Base-by-base conservation (phyloP, 805 yeast genomes). In the Yamadazyma phyllophila region DNA sequence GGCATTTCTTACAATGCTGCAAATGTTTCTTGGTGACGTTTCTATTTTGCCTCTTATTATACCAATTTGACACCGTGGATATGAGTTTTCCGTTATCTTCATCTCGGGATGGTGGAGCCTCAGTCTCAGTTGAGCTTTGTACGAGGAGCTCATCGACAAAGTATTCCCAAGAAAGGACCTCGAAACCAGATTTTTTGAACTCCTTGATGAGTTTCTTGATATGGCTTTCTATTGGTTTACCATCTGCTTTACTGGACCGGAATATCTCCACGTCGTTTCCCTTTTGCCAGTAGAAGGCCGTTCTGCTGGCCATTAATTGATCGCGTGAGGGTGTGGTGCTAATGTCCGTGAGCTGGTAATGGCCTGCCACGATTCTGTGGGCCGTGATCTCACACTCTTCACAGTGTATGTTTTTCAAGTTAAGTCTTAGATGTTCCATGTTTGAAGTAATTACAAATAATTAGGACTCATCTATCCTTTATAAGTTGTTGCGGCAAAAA, bases 391-490 rank as follows among this genome's bases (percentile, higher is more conserved):
- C 76, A 54, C 87, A 82, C 32, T 74, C 76, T 2, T 63, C 65
- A 55, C 87, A 82, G 56, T 81, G 86, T 32, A 81, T 67, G 50
- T 82, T 81, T 3, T 63, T 66, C 32, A 80, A 51, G 15, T 45
- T 46, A 16, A 59, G 30, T 16, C 43, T 48, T 36, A 61, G 49
- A 40, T 51, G 57, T 35, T 62, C 60, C 64, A 63, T 62, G n/a
- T 2, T 20, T 17, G 7, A 31, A n/a, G 13, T n/a, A 33, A 26
- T 30, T 9, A 26, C 31, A 11, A 29, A 4, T 11, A 26, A 26
- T 10, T 26, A 26, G 29, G 29, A 26, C 10, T 26, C 31, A 20
- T 29, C 31, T n/a, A 29, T 10, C 13, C 3, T 7, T 30, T 41
- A 41, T 37, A 36, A 8, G 14, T 16, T n/a, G 7, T 20, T 46